Evolutionary conservation across 805 yeast genomes (phyloP), one percentile per base, ranked within the genome.

Genomic region (Dipodascus geniculatus): DNA sequence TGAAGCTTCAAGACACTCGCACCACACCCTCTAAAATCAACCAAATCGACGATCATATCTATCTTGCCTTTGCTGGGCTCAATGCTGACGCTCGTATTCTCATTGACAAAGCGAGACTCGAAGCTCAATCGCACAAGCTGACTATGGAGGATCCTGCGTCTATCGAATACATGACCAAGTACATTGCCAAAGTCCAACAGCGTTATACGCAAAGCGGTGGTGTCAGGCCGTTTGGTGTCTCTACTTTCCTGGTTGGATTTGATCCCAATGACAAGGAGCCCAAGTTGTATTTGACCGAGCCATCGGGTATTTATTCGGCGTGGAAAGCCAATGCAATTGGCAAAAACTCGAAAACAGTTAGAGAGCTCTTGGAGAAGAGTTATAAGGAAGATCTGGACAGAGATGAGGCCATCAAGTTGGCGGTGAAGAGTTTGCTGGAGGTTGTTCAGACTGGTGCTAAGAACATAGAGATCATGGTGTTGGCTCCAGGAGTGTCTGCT

Each of bases 241-340:
- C 96, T 51, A 93, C 97, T 24, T 74, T 93, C 63, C 86, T 93
- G 67, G 96, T 96, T 22, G 99, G 99, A 1, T 93, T 93, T 64
- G 98, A 93, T 72, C 83, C 83, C 53, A 83, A 84, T 64, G 96
- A 88, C 70, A 71, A 70, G 22, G 78, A 76, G 33, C 97, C 98
- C 48, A 83, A 80, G 67, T 77, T 93, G 60, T 93, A 83, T 71
- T 95, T 87, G 69, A 93, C 99, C 11, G 99, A 93, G 69, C 99
- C 99, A 48, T 86, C 96, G 49, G 99, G 99, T 23, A 91, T 93
- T 59, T 91, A 85, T 68, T 87, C 95, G 50, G 95, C 96, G 2
- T 93, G 99, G 99, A 87, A 90, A 68, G 97, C 98, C 33, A 91
- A 87, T 66, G 89, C 98, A 19, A 93, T 93, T 64, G 99, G 99